These are phyloP conservation scores for Elasticomyces elasticus DNA, from an alignment of 495 filamentous ascomycete species.

Conservation along the genomic window DNA sequence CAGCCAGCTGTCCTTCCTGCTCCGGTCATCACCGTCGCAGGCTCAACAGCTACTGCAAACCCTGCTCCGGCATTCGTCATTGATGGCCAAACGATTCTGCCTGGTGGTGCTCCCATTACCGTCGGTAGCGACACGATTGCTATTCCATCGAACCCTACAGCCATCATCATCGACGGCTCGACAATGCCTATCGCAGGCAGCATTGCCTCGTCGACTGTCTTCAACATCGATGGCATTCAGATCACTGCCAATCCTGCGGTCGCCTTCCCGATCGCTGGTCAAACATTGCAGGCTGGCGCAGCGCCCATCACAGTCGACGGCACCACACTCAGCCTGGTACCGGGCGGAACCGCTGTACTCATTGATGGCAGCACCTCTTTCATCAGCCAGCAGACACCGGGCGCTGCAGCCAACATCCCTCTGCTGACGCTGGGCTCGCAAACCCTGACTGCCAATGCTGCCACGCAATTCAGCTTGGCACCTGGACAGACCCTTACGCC, in stretches of 20 bases:
- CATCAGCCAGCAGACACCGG: constrained; percentile 2
- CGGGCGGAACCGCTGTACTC: constrained; percentile 23
- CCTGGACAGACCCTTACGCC: constrained; percentile 26
- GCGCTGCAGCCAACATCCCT: constrained; percentile 20
- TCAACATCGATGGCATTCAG: constrained; percentile 4
- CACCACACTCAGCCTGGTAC: constrained; percentile 23
- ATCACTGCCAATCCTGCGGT: not conserved
- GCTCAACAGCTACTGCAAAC: constrained; percentile 9
- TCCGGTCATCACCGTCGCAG: constrained; percentile 10
- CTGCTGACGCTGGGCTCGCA: constrained; percentile 27
- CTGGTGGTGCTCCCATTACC: constrained; percentile 21
- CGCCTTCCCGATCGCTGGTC: constrained; percentile 22
- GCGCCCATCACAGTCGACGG: constrained; percentile 21
- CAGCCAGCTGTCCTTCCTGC: not conserved
- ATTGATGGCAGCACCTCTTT: constrained; percentile 12
- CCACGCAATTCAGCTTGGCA: constrained; percentile 28
- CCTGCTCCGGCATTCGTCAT: constrained; percentile 9
- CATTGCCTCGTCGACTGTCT: constrained; percentile 1
- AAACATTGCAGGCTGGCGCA: constrained; percentile 24
- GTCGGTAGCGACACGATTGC: constrained; percentile 1
- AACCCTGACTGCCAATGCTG: constrained; percentile 29
- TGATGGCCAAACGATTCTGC: constrained; percentile 12
- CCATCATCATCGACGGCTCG: constrained; percentile 10
- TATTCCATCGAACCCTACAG: not conserved
- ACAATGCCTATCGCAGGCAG: not conserved